Conservation (phyloP, 768 basidiomycete species). For the Daedalea quercina region DNA sequence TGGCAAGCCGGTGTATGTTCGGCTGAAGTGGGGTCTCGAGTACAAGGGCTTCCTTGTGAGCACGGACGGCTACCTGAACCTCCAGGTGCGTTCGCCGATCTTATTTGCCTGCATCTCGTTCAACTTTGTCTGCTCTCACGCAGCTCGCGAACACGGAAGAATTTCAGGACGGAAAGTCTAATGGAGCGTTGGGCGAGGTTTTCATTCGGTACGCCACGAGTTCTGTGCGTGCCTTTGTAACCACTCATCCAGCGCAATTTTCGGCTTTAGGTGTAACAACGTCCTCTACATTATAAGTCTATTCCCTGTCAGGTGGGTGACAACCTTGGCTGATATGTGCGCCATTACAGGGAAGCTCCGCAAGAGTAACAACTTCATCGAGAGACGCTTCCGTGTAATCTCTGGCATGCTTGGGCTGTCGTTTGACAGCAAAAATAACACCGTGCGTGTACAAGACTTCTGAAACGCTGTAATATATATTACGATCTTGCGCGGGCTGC, state of each 20-base stretch:
- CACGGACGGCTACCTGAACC: constrained; percentile 99
- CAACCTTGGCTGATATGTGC: constrained; percentile 12
- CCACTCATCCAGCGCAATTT: not conserved
- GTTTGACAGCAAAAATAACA: not conserved
- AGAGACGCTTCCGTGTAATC: not conserved
- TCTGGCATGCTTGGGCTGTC: not conserved
- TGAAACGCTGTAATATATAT: not conserved
- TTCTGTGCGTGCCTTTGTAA: constrained; percentile 1
- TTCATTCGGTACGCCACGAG: constrained; percentile 77
- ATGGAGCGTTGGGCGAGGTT: constrained; percentile 95
- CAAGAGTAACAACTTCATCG: not conserved
- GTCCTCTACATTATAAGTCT: constrained; percentile 91
- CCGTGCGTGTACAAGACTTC: not conserved
- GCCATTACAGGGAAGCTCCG: constrained; percentile 68
- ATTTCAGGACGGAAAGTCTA: constrained; percentile 92
- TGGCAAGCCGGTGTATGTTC: constrained; percentile 92
- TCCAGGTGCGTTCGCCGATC: constrained; percentile 58
- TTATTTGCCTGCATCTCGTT: not conserved
- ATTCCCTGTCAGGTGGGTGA: constrained; percentile 15
- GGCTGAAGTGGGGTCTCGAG: constrained; percentile 94
- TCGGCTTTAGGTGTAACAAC: constrained; percentile 73
- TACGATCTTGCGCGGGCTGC: not conserved
- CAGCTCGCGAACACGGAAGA: constrained; percentile 99
- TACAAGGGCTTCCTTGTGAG: constrained; percentile 99
- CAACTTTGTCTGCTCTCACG: not conserved